A percentile compares a stretch with the other conserved stretches of the same genome.
Evolutionary conservation across 2,329 filamentous ascomycete species (phyloP).

Genomic region (Coniella vitis): DNA sequence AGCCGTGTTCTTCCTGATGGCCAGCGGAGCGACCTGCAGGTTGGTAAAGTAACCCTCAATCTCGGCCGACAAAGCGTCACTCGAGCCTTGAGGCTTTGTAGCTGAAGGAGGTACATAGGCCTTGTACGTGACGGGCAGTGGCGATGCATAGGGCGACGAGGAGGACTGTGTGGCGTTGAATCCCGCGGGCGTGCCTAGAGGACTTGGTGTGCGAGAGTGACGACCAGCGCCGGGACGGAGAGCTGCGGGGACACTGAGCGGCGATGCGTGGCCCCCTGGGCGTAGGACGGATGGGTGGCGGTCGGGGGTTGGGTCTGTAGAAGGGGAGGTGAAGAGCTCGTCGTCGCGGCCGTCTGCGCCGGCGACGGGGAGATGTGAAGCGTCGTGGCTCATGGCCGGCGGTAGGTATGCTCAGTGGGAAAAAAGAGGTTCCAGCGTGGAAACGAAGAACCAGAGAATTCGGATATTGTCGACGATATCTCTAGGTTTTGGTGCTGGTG

Average conservation of each 20-base stretch:
- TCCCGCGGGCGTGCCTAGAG: neutral
- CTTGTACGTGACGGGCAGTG: slow-evolving; percentile 9
- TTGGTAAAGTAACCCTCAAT: slow-evolving; percentile 12
- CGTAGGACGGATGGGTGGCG: slow-evolving; percentile 11
- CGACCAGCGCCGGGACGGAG: slow-evolving; percentile 12
- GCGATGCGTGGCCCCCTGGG: slow-evolving; percentile 13
- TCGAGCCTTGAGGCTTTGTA: slow-evolving; percentile 4
- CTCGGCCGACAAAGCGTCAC: slow-evolving; percentile 8
- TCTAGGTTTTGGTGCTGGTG: too few relatives aligned
- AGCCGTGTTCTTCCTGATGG: slow-evolving; percentile 4
- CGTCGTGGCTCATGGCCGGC: neutral
- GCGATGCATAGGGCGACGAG: neutral
- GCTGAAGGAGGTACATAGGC: slow-evolving; percentile 10
- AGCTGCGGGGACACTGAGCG: slow-evolving; percentile 9
- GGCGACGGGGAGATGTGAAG: slow-evolving; percentile 1
- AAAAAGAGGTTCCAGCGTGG: neutral
- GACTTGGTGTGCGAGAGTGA: slow-evolving; percentile 5
- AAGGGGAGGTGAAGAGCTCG: slow-evolving; percentile 8
- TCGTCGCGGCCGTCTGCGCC: neutral
- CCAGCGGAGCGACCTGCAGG: slow-evolving; percentile 9
- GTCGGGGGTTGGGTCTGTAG: slow-evolving; percentile 8
- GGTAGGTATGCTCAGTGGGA: neutral
- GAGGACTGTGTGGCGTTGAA: neutral
- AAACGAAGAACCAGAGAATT: neutral
- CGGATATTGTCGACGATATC: too few relatives aligned